These are phyloP conservation scores for Begonia masoniana DNA, from an alignment of 306 rosid species.

Conservation along the genomic window DNA sequence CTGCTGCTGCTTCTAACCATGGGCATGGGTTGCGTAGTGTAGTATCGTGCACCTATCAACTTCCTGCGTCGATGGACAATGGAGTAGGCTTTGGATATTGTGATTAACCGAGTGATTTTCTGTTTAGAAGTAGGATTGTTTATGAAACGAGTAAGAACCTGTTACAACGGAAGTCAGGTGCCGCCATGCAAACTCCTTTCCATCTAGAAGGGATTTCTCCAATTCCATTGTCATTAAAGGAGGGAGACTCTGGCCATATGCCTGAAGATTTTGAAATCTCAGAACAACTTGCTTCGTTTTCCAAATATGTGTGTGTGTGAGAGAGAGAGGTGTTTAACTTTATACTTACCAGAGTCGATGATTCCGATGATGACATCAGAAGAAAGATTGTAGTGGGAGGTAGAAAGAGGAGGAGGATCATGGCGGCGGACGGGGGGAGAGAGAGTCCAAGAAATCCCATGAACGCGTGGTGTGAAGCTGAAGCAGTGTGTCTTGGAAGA, in stretches of 20 bases:
- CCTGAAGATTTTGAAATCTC: slow-evolving; percentile 18
- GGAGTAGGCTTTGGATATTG: no score
- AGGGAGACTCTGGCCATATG: slow-evolving; percentile 90
- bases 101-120: no score
- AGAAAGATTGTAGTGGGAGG: slow-evolving; percentile 11
- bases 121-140: no score
- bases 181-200: slow-evolving; percentile 89
- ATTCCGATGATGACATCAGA: slow-evolving; percentile 54
- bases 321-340: neutral
- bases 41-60: slow-evolving; percentile 93
- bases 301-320: neutral
- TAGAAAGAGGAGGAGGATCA: neutral
- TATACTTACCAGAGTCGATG: slow-evolving; percentile 60
- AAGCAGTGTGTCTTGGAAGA: slow-evolving; percentile 58
- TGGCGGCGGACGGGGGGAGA: slow-evolving; percentile 19
- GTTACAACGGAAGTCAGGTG: slow-evolving; percentile 68
- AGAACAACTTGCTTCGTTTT: no score
- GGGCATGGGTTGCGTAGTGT: slow-evolving; percentile 10
- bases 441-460: slow-evolving; percentile 77
- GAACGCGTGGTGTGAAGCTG: slow-evolving; percentile 75
- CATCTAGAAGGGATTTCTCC: slow-evolving; percentile 70
- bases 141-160: slow-evolving; percentile 23
- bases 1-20: slow-evolving; percentile 16
- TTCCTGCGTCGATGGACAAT: slow-evolving; percentile 30
- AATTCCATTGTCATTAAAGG: slow-evolving; percentile 62